phyloP scores from a whole-genome alignment of 306 rosid species.

The Fragaria vesca region DNA sequence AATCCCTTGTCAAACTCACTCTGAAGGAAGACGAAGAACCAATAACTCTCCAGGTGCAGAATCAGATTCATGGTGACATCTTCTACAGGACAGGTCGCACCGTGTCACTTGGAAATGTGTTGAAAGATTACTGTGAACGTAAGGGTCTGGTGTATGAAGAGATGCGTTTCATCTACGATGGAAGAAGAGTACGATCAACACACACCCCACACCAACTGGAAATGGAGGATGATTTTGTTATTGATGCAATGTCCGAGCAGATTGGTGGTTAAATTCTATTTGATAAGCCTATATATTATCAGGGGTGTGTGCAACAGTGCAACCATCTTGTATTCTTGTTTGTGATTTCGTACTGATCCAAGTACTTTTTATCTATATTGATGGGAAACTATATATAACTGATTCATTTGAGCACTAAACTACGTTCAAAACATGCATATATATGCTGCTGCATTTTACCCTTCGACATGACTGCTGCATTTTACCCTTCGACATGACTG shows the following conservation, averaged over 20 bases:
- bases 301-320: too few relatives aligned
- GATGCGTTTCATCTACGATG: background rate
- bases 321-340: too few relatives aligned
- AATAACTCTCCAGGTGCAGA: background rate
- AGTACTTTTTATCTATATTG: too few relatives aligned
- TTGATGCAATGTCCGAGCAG: conserved; percentile 7
- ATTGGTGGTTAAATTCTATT: background rate
- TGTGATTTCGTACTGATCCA: too few relatives aligned
- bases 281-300: too few relatives aligned
- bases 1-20: background rate
- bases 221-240: conserved; percentile 10
- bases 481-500: too few relatives aligned
- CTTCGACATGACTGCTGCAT: too few relatives aligned
- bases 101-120: background rate
- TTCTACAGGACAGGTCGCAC: background rate
- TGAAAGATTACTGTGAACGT: conserved; percentile 3
- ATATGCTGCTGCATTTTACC: too few relatives aligned
- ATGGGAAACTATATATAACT: too few relatives aligned
- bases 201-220: background rate
- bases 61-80: background rate
- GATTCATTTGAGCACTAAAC: too few relatives aligned
- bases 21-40: background rate
- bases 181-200: background rate
- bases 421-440: too few relatives aligned
- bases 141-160: background rate